A percentile compares a stretch with the other conserved stretches of the same genome.
phyloP scores from a whole-genome alignment of 1,139 yeast genomes.

The Spathaspora sp. region DNA sequence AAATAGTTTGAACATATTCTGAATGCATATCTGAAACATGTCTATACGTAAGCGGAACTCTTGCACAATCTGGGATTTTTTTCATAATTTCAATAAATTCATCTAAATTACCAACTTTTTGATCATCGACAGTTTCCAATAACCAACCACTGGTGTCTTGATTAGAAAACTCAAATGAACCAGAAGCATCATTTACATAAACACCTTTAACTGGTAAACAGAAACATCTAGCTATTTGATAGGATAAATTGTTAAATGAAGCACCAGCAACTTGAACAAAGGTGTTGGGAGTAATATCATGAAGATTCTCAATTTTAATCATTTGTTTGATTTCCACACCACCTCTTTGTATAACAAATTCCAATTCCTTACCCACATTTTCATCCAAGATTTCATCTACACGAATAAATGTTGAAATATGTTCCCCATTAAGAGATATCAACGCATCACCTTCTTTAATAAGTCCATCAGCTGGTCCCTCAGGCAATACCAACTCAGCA shows the following conservation, averaged over 20 bases:
- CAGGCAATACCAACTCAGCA: conserved; percentile 80
- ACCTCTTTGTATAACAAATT: conserved; percentile 68
- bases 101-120: conserved; percentile 70
- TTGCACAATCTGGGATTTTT: conserved; percentile 69
- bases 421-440: conserved; percentile 66
- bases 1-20: conserved; percentile 60
- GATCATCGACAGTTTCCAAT: conserved; percentile 73
- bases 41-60: conserved; percentile 71
- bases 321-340: conserved; percentile 55
- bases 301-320: conserved; percentile 71
- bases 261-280: conserved; percentile 87
- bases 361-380: conserved; percentile 59
- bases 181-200: conserved; percentile 73
- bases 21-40: conserved; percentile 82
- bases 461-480: conserved; percentile 78
- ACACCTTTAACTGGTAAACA: conserved; percentile 87
- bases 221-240: conserved; percentile 83
- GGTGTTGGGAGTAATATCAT: conserved; percentile 77
- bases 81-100: conserved; percentile 78
- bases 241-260: conserved; percentile 77
- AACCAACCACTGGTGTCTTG: conserved; percentile 68
- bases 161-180: conserved; percentile 67
- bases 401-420: conserved; percentile 68
- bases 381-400: conserved; percentile 85
- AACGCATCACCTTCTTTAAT: conserved; percentile 86